Evolutionary conservation across 23 red algal species (phyloP), one percentile per base, ranked within the genome.

Genomic region (Gracilaria vermiculophylla): DNA sequence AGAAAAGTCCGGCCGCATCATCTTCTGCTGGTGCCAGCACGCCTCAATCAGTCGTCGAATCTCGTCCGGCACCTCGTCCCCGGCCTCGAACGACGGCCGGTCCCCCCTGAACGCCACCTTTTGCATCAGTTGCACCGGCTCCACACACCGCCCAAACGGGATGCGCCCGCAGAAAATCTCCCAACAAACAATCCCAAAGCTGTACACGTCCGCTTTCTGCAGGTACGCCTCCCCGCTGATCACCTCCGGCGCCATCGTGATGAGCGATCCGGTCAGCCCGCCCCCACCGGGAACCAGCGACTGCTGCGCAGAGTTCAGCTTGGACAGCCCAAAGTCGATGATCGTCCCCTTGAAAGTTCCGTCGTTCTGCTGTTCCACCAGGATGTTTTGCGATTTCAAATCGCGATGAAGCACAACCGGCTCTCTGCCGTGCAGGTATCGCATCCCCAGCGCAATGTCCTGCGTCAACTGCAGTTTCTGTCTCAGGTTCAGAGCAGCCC

Each of bases 241-340:
- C 55, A 93, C 95, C 56, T 97, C 95, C 21, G 95, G 95, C 8
- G 95, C 95, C 95, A 97, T 97, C 12, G 90, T 85, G 33, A 93
- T 72, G 14, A 93, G 60, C 11, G 78, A 85, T 48, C 90, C 90
- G 14, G 76, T 81, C 17, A 91, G 41, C 31, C 87, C 87, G 5
- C 87, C 53, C 0, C 58, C 41, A 20, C 87, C 87, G 31, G 84
- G 84, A 2, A 85, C 81, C 8, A 83, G 70, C 27, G 90, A 93
- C 40, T 60, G 65, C 49, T 83, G 77, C 20, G 90, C 82, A 29
- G 78, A 77, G 49, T 86, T 85, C 17, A 93, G 58, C 60, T 84
- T 83, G 79, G 67, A 77, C 9, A 93, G 79, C 36, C 90, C 90
- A 77, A 93, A 93, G 45, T 93, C 90, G 55, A 84, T 85, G 62